Percentiles rank a stretch among this genome's conserved stretches.
These are phyloP conservation scores for Dryas alaskensis DNA, from an alignment of 306 rosid genomes.

Conservation along the genomic window DNA sequence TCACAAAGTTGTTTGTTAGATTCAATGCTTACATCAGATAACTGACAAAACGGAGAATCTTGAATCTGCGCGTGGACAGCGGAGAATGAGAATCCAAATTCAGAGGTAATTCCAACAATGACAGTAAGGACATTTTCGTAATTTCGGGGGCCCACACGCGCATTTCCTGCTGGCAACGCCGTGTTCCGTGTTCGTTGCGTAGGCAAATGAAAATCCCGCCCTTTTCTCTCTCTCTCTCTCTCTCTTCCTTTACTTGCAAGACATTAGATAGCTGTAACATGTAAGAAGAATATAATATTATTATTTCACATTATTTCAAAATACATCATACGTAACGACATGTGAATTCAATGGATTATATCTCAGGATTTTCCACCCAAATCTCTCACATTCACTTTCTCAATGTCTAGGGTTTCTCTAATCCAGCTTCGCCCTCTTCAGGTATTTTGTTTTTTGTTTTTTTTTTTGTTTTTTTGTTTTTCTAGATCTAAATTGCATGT, in stretches of 20 bases:
- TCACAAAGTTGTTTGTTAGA: no score
- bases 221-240: neutral
- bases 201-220: neutral
- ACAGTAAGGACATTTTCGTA: neutral
- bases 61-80: no score
- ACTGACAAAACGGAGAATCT: no score
- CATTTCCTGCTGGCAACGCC: neutral
- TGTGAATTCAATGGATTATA: neutral
- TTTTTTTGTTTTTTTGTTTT: neutral
- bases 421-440: neutral
- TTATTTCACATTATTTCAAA: neutral
- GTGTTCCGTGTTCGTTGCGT: neutral
- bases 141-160: neutral
- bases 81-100: no score
- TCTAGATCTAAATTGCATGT: neutral
- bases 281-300: no score
- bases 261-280: no score
- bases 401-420: conserved; percentile 5
- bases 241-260: neutral
- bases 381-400: conserved; percentile 1
- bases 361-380: neutral
- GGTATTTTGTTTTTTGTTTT: neutral
- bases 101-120: neutral
- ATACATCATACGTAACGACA: neutral
- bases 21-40: no score